Evolutionary conservation across 1,284 basidiomycete genomes (phyloP).

Genomic region (Irpex rosettiformis): DNA sequence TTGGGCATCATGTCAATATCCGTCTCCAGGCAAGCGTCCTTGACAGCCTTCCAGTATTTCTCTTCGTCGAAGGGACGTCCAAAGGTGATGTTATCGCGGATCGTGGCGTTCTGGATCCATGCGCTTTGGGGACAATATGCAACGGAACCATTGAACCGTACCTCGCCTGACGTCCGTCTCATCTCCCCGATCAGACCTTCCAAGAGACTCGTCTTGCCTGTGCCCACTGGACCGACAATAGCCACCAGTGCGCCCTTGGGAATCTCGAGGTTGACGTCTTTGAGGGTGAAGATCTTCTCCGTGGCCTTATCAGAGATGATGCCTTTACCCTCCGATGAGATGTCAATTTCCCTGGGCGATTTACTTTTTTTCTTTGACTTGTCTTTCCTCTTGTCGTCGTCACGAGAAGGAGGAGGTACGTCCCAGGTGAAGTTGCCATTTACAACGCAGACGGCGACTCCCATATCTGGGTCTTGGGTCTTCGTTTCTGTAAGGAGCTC

Average conservation of each 20-base stretch:
- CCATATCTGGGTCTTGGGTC: conserved; percentile 45
- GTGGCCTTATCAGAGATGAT: conserved; percentile 25
- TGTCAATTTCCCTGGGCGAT: conserved; percentile 26
- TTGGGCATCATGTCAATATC: conserved; percentile 81
- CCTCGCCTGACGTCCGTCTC: conserved; percentile 49
- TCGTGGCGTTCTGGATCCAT: conserved; percentile 83
- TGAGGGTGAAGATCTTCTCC: conserved; percentile 51
- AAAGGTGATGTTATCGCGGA: conserved; percentile 84
- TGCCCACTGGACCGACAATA: conserved; percentile 63
- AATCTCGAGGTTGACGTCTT: conserved; percentile 59
- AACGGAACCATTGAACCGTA: conserved; percentile 51
- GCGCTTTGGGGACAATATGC: conserved; percentile 84
- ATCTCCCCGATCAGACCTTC: conserved; percentile 76
- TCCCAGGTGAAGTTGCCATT: conserved; percentile 86
- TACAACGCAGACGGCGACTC: conserved; percentile 61
- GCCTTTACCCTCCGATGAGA: conserved; percentile 13
- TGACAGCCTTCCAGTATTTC: conserved; percentile 74
- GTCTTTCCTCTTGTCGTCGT: conserved; percentile 21
- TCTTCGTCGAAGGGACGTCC: conserved; percentile 78
- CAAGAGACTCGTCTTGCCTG: conserved; percentile 71
- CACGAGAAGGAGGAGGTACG: conserved; percentile 49
- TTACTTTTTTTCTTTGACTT: conserved; percentile 32
- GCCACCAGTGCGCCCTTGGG: conserved; percentile 74
- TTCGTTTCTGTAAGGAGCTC: conserved; percentile 64
- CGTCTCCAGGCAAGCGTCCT: conserved; percentile 71